Base-by-base conservation (phyloP, 306 rosid species). In the Citrullus colocynthis region DNA sequence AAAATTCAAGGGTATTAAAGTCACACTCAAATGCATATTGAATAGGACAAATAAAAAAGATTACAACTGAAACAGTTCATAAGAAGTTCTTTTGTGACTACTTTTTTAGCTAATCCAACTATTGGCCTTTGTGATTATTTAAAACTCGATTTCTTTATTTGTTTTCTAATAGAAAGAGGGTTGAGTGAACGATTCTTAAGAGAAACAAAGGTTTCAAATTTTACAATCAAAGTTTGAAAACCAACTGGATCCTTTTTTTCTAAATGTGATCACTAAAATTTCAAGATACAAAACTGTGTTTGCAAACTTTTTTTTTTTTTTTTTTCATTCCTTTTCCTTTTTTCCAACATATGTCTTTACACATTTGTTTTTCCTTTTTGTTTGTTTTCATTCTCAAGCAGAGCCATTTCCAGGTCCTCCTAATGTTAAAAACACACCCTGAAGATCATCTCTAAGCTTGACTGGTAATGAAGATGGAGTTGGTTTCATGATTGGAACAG, bases 361-460 rank as follows among this genome's bases (percentile, higher is more conserved):
- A 73, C 37, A 1, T 45, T 45, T 11, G 1, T 70, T 12, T 48
- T 32, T 3, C 12, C 14, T 48, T 5, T 52, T 52, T 52, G n/a
- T 4, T 67, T 55, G 28, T 14, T 72, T 37, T 70, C 75, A 24
- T 71, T 44, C 34, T 74, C 63, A 74, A 14, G 83, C 80, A 41
- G 85, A 41, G 54, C 82, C 87, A 83, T 88, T 87, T 10, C 90
- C 88, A 48, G 99, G 96, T 34, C 97, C 96, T 70, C 96, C 99
- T 17, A 95, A 93, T 62, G 97, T 89, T 69, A 95, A 85, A 78
- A 87, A 85, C 81, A 95, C 89, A 30, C 93, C 97, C 72, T 88
- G 88, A 48, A 90, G 93, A 82, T 95, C 99, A 81, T 85, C 88
- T 85, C 85, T 87, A n/a, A 88, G 82, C 76, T 88, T 88, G 14